A percentile compares a stretch with the other conserved stretches of the same genome.
Conservation (phyloP, 2,329 filamentous ascomycete genomes). For the Penicillium decumbens region DNA sequence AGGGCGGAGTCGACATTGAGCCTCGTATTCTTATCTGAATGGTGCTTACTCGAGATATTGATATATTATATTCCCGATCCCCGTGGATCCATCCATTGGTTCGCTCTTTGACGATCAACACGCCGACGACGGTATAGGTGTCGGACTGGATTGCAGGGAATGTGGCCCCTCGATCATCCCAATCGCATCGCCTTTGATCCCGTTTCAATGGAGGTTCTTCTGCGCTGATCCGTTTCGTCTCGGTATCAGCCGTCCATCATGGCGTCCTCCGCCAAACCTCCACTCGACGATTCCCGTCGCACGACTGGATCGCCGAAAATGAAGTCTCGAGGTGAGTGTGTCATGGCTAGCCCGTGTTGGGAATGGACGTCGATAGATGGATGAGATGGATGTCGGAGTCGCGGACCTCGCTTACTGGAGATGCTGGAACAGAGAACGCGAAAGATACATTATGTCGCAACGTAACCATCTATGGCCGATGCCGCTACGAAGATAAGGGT, state of each 20-base stretch:
- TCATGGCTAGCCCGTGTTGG: background rate
- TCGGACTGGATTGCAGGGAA: slow-evolving; percentile 29
- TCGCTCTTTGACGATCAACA: slow-evolving; percentile 16
- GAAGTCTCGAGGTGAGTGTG: slow-evolving; percentile 46
- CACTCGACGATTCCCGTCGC: slow-evolving; percentile 45
- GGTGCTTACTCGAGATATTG: slow-evolving; percentile 2
- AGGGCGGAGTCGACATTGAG: slow-evolving; percentile 14
- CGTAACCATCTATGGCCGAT: slow-evolving; percentile 88
- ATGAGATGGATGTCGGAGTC: slow-evolving; percentile 4
- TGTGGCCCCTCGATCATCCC: slow-evolving; percentile 31
- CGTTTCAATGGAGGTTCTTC: slow-evolving; percentile 40
- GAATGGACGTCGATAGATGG: background rate
- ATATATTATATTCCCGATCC: slow-evolving; percentile 8
- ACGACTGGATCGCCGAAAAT: slow-evolving; percentile 45
- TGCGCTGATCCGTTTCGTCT: slow-evolving; percentile 35
- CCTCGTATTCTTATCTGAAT: slow-evolving; percentile 11
- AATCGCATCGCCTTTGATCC: slow-evolving; percentile 26
- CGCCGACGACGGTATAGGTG: slow-evolving; percentile 9
- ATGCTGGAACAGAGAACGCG: slow-evolving; percentile 56
- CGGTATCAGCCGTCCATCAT: slow-evolving; percentile 33
- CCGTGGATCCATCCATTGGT: slow-evolving; percentile 16
- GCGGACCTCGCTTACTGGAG: slow-evolving; percentile 6
- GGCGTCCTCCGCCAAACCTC: slow-evolving; percentile 43
- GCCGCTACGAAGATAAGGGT: slow-evolving; percentile 84
- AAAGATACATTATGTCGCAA: slow-evolving; percentile 91